Percentiles rank a stretch among this genome's conserved stretches.
These are phyloP conservation scores for Microdochium paspali DNA, from an alignment of 2,329 filamentous ascomycete genomes.

Conservation along the genomic window DNA sequence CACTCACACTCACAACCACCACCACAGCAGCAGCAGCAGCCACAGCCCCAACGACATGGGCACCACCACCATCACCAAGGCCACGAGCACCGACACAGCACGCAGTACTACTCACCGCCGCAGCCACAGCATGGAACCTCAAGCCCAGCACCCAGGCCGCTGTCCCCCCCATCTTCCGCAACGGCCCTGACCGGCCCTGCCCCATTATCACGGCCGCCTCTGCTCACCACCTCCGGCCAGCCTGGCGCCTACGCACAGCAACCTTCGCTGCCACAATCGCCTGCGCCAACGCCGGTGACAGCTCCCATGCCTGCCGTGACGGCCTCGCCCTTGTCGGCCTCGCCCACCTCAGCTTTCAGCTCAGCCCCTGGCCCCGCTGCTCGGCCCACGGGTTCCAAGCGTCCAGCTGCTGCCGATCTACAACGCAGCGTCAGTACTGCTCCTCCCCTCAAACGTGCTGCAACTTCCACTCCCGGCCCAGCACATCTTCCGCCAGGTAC, in stretches of 20 bases:
- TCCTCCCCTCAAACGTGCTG: background rate
- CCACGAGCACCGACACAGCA: too few species aligned
- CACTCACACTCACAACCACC: background rate
- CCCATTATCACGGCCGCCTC: background rate
- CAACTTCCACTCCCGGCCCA: background rate
- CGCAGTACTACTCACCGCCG: background rate
- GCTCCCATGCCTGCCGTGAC: background rate
- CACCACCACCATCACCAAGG: background rate
- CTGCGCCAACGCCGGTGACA: background rate
- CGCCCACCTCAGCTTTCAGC: background rate
- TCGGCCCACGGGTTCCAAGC: background rate
- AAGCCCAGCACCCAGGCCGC: background rate
- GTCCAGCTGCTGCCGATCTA: background rate
- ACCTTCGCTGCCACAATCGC: background rate
- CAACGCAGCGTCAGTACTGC: slow-evolving; percentile 1
- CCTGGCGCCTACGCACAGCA: background rate
- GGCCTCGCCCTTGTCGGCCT: background rate
- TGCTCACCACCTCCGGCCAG: background rate
- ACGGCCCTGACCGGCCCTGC: background rate
- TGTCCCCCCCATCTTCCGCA: background rate
- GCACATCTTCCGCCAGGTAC: background rate
- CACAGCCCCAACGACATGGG: background rate
- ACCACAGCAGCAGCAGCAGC: background rate
- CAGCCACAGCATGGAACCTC: background rate
- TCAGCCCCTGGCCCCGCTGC: background rate